These are phyloP conservation scores for Stereum hirsutum DNA, from an alignment of 1,284 basidiomycete species.

Conservation along the genomic window DNA sequence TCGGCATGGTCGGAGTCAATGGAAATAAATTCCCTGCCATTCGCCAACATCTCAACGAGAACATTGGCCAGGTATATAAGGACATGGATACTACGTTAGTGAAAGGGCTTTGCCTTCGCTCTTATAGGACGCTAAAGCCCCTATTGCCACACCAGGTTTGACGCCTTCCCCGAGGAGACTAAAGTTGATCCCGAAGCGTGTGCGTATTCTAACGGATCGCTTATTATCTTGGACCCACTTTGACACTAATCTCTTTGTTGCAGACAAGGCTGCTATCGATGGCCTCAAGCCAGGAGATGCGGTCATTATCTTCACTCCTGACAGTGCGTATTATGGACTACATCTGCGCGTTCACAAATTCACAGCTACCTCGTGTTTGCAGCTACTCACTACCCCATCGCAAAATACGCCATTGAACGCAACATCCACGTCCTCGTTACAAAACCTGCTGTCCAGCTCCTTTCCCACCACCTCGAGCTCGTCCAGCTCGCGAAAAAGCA, in stretches of 20 bases:
- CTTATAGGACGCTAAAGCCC: neutral
- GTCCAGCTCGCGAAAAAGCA: conserved; percentile 69
- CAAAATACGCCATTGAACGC: conserved; percentile 76
- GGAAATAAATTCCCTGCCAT: conserved; percentile 84
- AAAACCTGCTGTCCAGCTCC: conserved; percentile 84
- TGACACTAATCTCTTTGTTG: conserved; percentile 1
- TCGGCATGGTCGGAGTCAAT: conserved; percentile 79
- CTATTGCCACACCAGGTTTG: conserved; percentile 43
- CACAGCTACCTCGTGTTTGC: neutral
- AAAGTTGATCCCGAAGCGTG: conserved; percentile 75
- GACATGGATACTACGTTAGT: conserved; percentile 76
- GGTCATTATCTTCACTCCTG: conserved; percentile 82
- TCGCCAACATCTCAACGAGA: conserved; percentile 71
- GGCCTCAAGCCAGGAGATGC: conserved; percentile 75
- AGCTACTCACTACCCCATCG: conserved; percentile 84
- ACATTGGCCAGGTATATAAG: conserved; percentile 79
- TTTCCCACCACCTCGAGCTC: conserved; percentile 75
- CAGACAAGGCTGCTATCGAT: conserved; percentile 85
- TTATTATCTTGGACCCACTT: neutral
- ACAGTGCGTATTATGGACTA: conserved; percentile 41
- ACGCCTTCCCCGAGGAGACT: conserved; percentile 68
- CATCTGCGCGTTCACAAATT: neutral
- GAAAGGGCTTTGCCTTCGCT: neutral
- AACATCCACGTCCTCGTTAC: conserved; percentile 86
- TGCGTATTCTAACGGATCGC: conserved; percentile 27